phyloP scores from a whole-genome alignment of 2,329 filamentous ascomycete genomes.

The Rhynchosporium agropyri region DNA sequence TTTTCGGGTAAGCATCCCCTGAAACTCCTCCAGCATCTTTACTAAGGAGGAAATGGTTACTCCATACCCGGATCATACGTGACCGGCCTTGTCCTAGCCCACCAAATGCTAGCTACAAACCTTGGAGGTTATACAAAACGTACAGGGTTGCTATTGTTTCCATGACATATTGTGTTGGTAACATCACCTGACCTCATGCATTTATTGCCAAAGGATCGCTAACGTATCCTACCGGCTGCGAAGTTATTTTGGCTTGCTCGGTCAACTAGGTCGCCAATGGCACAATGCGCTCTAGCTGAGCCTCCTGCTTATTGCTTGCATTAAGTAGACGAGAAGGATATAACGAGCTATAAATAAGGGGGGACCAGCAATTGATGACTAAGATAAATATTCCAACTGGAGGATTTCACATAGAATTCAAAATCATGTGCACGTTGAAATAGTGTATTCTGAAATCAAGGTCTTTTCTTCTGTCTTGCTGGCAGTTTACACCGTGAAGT shows the following conservation, averaged over 20 bases:
- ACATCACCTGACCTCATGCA: constrained; percentile 52
- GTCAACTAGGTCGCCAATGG: constrained; percentile 44
- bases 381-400: background rate
- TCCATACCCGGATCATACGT: constrained; percentile 50
- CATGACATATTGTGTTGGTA: constrained; percentile 24
- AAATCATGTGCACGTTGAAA: no score
- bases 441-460: no score
- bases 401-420: background rate
- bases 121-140: constrained; percentile 51
- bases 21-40: background rate
- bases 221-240: constrained; percentile 54
- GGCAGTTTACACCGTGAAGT: no score
- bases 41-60: constrained; percentile 20
- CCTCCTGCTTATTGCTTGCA: constrained; percentile 44
- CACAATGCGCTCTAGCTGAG: constrained; percentile 43
- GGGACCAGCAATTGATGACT: background rate
- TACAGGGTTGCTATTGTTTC: constrained; percentile 49
- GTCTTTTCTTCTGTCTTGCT: no score
- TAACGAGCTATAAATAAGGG: no score
- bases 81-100: constrained; percentile 53
- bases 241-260: constrained; percentile 52
- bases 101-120: constrained; percentile 52
- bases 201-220: constrained; percentile 54
- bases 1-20: constrained; percentile 32
- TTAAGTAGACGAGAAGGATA: constrained; percentile 39